Percentiles rank a stretch among this genome's conserved stretches.
These are phyloP conservation scores for Cryomyces minteri DNA, from an alignment of 495 filamentous ascomycete species.

Conservation along the genomic window DNA sequence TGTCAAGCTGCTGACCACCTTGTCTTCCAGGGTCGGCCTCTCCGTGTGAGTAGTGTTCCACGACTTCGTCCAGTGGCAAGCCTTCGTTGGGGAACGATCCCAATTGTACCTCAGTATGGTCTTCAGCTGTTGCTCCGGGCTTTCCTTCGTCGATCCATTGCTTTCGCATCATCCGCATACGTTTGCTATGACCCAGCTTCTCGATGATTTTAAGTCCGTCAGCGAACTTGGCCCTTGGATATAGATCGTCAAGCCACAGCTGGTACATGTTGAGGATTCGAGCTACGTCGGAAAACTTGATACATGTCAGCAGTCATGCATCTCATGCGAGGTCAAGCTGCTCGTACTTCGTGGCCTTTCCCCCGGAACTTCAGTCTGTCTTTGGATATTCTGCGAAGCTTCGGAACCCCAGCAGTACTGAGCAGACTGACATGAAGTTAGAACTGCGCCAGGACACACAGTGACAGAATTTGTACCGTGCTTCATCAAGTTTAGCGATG, in stretches of 20 bases:
- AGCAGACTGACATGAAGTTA: conserved; percentile 36
- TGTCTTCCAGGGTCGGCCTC: no score
- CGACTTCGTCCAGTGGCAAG: no score
- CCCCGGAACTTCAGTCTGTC: conserved; percentile 67
- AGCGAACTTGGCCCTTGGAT: conserved; percentile 81
- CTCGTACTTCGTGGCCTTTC: conserved; percentile 77
- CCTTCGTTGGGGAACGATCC: no score
- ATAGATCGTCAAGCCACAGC: conserved; percentile 91
- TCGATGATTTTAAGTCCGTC: conserved; percentile 87
- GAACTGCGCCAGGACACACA: neutral
- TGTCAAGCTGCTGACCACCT: no score
- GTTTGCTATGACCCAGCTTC: conserved; percentile 71
- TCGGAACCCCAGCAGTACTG: conserved; percentile 66
- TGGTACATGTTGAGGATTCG: conserved; percentile 82
- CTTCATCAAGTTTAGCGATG: conserved; percentile 72
- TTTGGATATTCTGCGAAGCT: conserved; percentile 50
- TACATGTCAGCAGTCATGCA: neutral
- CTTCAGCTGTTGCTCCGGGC: conserved; percentile 5
- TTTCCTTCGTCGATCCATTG: conserved; percentile 77
- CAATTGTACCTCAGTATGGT: neutral
- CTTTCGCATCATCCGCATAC: conserved; percentile 50
- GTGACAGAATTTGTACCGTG: conserved; percentile 28
- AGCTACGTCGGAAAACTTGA: conserved; percentile 66
- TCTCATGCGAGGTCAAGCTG: conserved; percentile 1
- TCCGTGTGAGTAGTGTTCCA: no score